Evolutionary conservation across 257 asterid genomes (phyloP).

Genomic region (Ophiorrhiza pumila): DNA sequence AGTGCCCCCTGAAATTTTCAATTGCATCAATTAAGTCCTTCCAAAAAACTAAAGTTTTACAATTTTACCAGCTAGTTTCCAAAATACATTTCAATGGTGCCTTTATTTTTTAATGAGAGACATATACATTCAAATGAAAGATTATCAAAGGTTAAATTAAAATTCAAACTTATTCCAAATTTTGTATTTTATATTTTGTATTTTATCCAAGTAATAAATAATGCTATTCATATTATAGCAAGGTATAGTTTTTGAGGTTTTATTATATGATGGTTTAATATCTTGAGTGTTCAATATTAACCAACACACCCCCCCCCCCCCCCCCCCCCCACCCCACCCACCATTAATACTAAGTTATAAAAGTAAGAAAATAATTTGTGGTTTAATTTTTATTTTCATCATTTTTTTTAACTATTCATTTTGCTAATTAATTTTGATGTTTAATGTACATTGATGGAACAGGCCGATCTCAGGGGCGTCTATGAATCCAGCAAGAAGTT

Average conservation of each 20-base stretch:
- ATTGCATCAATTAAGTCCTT: not conserved
- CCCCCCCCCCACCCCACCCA: no score
- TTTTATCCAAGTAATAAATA: no score
- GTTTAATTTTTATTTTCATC: not conserved
- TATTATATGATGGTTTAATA: no score
- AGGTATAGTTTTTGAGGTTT: no score
- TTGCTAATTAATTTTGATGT: no score
- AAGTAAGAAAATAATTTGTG: no score
- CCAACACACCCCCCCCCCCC: no score
- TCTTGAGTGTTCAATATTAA: no score
- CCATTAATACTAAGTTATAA: no score
- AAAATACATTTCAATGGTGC: not conserved
- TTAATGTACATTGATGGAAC: not conserved
- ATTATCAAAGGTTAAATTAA: no score
- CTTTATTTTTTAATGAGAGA: not conserved
- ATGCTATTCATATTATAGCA: no score
- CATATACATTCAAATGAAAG: not conserved
- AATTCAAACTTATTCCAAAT: no score
- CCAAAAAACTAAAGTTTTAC: not conserved
- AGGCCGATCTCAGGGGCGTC: constrained; percentile 92
- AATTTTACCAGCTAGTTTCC: not conserved
- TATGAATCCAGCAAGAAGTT: constrained; percentile 94
- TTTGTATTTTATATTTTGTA: not conserved
- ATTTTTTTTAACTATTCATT: not conserved
- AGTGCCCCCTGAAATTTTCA: not conserved